Percentiles rank a stretch among this genome's conserved stretches.
These are phyloP conservation scores for Begonia peltatifolia DNA, from an alignment of 306 rosid genomes.

Conservation along the genomic window DNA sequence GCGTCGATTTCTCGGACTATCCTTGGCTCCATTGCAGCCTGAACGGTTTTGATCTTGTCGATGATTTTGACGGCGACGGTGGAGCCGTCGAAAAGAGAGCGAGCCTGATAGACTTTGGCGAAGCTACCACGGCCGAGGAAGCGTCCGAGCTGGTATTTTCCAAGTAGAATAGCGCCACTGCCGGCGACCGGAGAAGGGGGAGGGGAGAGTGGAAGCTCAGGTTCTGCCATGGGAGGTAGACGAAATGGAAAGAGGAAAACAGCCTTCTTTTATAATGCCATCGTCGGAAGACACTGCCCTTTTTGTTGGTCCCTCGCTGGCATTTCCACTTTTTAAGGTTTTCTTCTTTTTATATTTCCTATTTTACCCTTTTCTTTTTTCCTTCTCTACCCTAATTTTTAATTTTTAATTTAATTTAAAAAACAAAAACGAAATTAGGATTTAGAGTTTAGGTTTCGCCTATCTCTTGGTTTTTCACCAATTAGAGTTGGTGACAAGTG, in stretches of 20 bases:
- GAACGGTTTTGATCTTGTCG: constrained; percentile 49
- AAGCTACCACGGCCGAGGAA: constrained; percentile 81
- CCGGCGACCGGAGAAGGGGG: constrained; percentile 9
- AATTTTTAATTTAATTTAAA: not conserved
- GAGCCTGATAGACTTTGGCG: constrained; percentile 75
- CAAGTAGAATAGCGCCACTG: constrained; percentile 26
- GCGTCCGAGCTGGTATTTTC: constrained; percentile 45
- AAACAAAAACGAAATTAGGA: too few relatives aligned
- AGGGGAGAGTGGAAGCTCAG: constrained; percentile 19
- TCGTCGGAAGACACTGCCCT: too few relatives aligned
- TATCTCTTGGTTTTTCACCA: too few relatives aligned
- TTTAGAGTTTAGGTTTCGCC: too few relatives aligned
- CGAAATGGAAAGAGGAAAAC: too few relatives aligned
- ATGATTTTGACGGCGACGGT: constrained; percentile 67
- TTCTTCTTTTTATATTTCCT: not conserved
- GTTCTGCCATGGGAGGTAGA: constrained; percentile 9
- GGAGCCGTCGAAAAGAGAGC: constrained; percentile 29
- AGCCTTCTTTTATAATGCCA: too few relatives aligned
- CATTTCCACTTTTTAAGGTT: constrained; percentile 4
- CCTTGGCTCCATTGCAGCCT: constrained; percentile 55
- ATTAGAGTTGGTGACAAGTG: too few relatives aligned
- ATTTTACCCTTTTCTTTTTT: constrained; percentile 5
- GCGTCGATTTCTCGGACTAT: constrained; percentile 66
- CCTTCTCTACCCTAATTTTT: not conserved
- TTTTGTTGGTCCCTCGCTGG: not conserved